phyloP scores from a whole-genome alignment of 2,329 filamentous ascomycete species.

The Exophiala viscosa region DNA sequence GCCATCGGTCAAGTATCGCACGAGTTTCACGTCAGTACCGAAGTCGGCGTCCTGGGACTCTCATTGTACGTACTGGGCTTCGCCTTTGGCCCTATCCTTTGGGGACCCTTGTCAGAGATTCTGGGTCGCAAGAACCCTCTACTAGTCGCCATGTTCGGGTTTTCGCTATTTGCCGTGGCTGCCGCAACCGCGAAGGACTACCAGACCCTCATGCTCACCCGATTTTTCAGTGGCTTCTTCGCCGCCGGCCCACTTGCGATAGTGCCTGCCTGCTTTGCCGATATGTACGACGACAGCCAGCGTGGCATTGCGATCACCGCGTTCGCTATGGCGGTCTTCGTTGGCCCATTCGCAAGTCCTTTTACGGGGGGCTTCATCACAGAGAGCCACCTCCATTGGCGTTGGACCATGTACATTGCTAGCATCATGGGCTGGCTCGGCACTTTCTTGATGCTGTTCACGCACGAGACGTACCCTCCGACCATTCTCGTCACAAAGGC shows the following conservation, averaged over 20 bases:
- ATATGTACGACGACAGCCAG: conserved; percentile 58
- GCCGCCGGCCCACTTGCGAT: conserved; percentile 60
- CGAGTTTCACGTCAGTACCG: conserved; percentile 44
- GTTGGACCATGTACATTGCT: conserved; percentile 63
- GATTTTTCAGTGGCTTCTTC: conserved; percentile 52
- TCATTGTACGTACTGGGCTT: conserved; percentile 42
- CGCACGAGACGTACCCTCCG: conserved; percentile 57
- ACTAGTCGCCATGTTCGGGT: conserved; percentile 59
- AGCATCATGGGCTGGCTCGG: conserved; percentile 52
- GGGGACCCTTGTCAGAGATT: conserved; percentile 53
- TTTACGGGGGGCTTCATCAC: conserved; percentile 59
- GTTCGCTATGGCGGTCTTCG: conserved; percentile 48
- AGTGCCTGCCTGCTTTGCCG: conserved; percentile 64
- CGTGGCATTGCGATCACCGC: conserved; percentile 64
- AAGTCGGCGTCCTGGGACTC: conserved; percentile 45
- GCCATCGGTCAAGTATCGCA: conserved; percentile 56
- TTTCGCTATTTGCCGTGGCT: conserved; percentile 61
- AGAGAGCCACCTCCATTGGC: conserved; percentile 55
- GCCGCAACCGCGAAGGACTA: conserved; percentile 63
- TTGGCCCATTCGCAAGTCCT: conserved; percentile 46
- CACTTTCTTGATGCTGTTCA: conserved; percentile 50
- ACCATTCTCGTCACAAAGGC: conserved; percentile 51
- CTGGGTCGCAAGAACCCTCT: conserved; percentile 48
- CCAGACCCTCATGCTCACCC: conserved; percentile 62
- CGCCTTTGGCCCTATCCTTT: conserved; percentile 37